Conservation (phyloP, 2,329 filamentous ascomycete species). For the Hymenotorrendiella dingleyae region DNA sequence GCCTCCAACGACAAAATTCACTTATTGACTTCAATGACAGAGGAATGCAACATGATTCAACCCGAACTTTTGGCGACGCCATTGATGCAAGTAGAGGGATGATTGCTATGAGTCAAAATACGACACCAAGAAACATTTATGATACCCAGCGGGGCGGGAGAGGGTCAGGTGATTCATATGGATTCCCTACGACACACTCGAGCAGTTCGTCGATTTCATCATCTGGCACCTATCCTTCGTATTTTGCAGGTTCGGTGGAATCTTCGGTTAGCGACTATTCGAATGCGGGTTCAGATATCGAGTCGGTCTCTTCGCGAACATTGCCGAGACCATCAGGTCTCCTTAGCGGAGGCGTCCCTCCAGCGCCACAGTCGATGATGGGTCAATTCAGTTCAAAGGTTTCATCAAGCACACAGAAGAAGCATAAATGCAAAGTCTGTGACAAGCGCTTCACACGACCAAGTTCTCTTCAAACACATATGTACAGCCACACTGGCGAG, state of each 20-base stretch:
- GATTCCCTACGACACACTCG: conserved; percentile 80
- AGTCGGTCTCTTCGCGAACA: conserved; percentile 73
- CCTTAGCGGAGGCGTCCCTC: conserved; percentile 58
- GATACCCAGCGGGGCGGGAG: conserved; percentile 58
- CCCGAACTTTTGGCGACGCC: conserved; percentile 75
- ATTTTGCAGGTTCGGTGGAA: conserved; percentile 80
- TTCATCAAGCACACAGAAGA: conserved; percentile 93
- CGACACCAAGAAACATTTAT: conserved; percentile 86
- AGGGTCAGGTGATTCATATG: conserved; percentile 79
- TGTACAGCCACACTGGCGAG: conserved; percentile 97
- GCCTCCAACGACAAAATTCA: conserved; percentile 49
- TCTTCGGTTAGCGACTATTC: conserved; percentile 90
- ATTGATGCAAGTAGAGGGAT: conserved; percentile 91
- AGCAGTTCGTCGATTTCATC: conserved; percentile 85
- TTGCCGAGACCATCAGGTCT: conserved; percentile 71
- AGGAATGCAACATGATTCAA: conserved; percentile 50
- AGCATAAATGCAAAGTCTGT: conserved; percentile 99
- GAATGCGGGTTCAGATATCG: conserved; percentile 80
- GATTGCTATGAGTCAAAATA: conserved; percentile 93
- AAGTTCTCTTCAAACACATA: conserved; percentile 91
- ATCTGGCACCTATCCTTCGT: conserved; percentile 73
- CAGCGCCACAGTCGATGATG: conserved; percentile 96
- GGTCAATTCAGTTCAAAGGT: conserved; percentile 96
- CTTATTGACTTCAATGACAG: conserved; percentile 60
- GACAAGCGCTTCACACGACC: conserved; percentile 95